Percentiles rank a stretch among this genome's conserved stretches.
Conservation (phyloP, 2,329 filamentous ascomycete species). For the Cadophora gregata region DNA sequence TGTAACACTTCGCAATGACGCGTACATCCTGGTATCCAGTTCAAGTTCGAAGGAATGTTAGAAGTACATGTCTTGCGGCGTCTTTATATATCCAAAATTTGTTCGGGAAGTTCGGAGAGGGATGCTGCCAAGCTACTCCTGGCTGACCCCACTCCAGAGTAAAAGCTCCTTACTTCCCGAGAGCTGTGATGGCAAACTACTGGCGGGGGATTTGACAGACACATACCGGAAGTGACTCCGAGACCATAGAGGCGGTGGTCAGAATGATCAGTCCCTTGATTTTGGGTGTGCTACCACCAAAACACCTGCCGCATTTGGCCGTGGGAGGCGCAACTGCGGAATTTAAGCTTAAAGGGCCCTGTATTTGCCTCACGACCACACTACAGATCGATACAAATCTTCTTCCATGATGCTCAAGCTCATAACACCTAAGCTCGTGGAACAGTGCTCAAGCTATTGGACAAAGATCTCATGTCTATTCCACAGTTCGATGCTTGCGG, state of each 20-base stretch:
- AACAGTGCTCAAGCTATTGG: neutral
- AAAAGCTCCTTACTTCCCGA: slow-evolving; percentile 1
- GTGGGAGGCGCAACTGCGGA: neutral
- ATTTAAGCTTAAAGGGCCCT: slow-evolving; percentile 4
- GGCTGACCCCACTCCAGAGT: neutral
- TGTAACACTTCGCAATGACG: slow-evolving; percentile 2
- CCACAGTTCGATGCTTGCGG: neutral
- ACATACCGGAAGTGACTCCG: neutral
- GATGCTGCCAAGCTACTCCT: neutral
- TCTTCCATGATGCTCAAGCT: neutral
- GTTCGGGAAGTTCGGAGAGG: slow-evolving; percentile 8
- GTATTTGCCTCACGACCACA: neutral
- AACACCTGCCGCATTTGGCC: neutral
- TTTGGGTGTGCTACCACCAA: neutral
- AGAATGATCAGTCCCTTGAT: neutral
- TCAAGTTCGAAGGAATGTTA: neutral
- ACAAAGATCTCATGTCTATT: neutral
- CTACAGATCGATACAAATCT: neutral
- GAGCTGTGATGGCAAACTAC: neutral
- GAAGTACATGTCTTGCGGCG: neutral
- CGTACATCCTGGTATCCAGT: slow-evolving; percentile 7
- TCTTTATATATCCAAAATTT: slow-evolving; percentile 4
- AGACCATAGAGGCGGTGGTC: neutral
- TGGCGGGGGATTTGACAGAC: slow-evolving; percentile 5
- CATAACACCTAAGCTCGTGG: neutral